These are phyloP conservation scores for Debaryomyces coudertii DNA, from an alignment of 1,139 yeast genomes.

Conservation along the genomic window DNA sequence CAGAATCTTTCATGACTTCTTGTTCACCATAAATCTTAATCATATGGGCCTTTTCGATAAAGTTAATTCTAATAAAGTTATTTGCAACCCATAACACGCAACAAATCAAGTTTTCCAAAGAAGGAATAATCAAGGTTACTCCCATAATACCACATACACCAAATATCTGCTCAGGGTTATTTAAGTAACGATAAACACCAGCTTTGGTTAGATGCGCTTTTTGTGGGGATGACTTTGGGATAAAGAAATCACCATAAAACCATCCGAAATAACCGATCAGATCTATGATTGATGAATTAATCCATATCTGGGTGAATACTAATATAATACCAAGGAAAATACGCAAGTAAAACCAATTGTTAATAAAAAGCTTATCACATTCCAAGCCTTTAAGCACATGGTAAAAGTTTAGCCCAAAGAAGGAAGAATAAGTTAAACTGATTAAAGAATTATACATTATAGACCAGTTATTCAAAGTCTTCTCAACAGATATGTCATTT, in stretches of 20 bases:
- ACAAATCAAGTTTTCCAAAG: conserved; percentile 55
- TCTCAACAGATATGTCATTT: conserved; percentile 66
- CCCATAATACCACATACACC: conserved; percentile 91
- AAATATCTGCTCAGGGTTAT: conserved; percentile 81
- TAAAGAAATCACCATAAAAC: conserved; percentile 88
- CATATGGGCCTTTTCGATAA: conserved; percentile 82
- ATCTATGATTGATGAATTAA: conserved; percentile 68
- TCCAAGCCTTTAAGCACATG: conserved; percentile 27
- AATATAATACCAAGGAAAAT: conserved; percentile 58
- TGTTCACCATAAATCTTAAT: conserved; percentile 73
- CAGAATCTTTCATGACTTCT: conserved; percentile 60
- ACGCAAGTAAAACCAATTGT: conserved; percentile 57
- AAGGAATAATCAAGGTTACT: conserved; percentile 63
- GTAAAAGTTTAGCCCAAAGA: conserved; percentile 45
- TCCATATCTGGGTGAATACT: conserved; percentile 69
- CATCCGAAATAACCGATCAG: conserved; percentile 86
- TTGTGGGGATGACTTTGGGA: conserved; percentile 48
- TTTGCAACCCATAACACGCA: conserved; percentile 72
- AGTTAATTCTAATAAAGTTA: conserved; percentile 67
- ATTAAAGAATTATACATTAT: conserved; percentile 62
- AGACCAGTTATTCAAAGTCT: conserved; percentile 80
- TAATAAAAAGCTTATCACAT: conserved; percentile 22
- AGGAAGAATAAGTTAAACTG: conserved; percentile 49
- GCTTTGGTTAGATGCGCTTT: conserved; percentile 67
- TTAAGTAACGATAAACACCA: conserved; percentile 82